Percentiles rank a stretch among this genome's conserved stretches.
Conservation (phyloP, 2,329 filamentous ascomycete genomes). For the Diplocarpon rosae region DNA sequence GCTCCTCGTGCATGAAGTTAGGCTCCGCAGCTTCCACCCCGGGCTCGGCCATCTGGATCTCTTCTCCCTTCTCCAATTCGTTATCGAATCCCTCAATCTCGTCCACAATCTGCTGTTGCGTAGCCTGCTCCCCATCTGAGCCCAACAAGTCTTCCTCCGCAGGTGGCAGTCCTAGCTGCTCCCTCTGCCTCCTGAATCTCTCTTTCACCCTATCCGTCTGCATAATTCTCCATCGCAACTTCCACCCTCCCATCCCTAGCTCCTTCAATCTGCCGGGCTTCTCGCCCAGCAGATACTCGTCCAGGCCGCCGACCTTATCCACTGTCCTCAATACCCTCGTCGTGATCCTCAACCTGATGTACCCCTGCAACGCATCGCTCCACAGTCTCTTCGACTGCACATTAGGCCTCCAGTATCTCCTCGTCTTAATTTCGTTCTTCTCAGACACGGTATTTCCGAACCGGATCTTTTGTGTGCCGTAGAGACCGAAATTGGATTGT, state of each 20-base stretch:
- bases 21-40: conserved; percentile 32
- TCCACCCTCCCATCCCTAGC: conserved; percentile 83
- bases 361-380: conserved; percentile 48
- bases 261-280: conserved; percentile 72
- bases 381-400: conserved; percentile 52
- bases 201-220: conserved; percentile 59
- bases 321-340: conserved; percentile 62
- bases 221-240: conserved; percentile 80
- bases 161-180: conserved; percentile 51
- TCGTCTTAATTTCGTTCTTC: conserved; percentile 58
- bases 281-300: conserved; percentile 79
- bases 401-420: conserved; percentile 67
- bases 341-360: conserved; percentile 58
- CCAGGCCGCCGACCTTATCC: conserved; percentile 76
- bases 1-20: conserved; percentile 28
- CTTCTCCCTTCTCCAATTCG: conserved; percentile 33
- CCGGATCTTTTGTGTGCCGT: conserved; percentile 58
- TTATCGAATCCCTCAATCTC: conserved; percentile 31
- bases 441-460: conserved; percentile 69
- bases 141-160: conserved; percentile 30
- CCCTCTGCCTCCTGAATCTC: conserved; percentile 54
- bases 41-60: conserved; percentile 28
- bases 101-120: conserved; percentile 23
- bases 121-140: conserved; percentile 29
- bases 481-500: conserved; percentile 67